phyloP scores from a whole-genome alignment of 2,329 filamentous ascomycete species.

The Cladosporium sp. region DNA sequence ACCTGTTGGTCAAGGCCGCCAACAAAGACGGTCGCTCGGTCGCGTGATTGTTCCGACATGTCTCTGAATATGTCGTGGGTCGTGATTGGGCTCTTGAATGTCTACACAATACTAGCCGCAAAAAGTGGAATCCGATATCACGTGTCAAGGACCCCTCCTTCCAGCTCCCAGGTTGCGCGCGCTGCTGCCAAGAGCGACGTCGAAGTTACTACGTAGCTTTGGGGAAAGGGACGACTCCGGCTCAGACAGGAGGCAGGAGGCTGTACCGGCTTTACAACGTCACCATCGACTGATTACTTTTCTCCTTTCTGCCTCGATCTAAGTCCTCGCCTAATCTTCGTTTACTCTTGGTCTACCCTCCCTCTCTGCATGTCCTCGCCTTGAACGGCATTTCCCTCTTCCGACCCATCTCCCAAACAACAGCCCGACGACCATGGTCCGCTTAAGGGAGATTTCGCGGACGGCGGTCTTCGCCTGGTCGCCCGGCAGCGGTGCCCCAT shows the following conservation, averaged over 20 bases:
- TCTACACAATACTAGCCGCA: neutral
- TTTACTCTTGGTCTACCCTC: neutral
- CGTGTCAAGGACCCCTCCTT: neutral
- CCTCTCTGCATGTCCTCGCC: conserved; percentile 3
- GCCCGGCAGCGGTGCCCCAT: conserved; percentile 67
- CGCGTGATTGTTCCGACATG: conserved; percentile 77
- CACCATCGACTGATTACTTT: neutral
- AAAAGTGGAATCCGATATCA: conserved; percentile 1
- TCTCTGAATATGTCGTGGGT: conserved; percentile 9
- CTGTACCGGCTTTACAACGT: neutral
- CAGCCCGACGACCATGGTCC: conserved; percentile 62
- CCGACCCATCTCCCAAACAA: conserved; percentile 17
- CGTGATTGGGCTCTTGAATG: neutral
- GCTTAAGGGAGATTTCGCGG: conserved; percentile 89
- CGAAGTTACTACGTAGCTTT: conserved; percentile 8
- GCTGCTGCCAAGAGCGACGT: neutral
- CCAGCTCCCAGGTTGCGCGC: neutral
- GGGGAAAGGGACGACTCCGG: conserved; percentile 7
- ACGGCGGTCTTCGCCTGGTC: conserved; percentile 98
- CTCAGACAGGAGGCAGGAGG: conserved; percentile 10
- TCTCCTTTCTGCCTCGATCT: conserved; percentile 1
- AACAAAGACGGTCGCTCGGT: conserved; percentile 89
- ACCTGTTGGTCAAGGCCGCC: conserved; percentile 79
- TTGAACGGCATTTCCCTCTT: conserved; percentile 8
- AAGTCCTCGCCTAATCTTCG: conserved; percentile 5